These are phyloP conservation scores for Fonsecaea erecta DNA, from an alignment of 2,329 filamentous ascomycete species.

Conservation along the genomic window DNA sequence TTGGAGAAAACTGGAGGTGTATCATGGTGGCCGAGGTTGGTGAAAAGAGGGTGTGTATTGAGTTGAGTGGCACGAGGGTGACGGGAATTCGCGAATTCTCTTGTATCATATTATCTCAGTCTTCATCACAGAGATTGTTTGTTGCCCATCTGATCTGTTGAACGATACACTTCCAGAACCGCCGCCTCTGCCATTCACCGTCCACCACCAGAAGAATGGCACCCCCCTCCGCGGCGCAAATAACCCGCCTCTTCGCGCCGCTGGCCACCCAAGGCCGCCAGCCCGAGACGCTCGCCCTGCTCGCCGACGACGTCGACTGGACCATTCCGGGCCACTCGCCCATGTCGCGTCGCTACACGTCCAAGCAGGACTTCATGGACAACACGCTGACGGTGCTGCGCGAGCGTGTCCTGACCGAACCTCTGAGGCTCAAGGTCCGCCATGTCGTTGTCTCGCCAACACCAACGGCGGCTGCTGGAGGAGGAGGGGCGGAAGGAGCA, in stretches of 20 bases:
- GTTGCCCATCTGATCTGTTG: too few species aligned
- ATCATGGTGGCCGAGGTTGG: too few species aligned
- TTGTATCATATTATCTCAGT: too few species aligned
- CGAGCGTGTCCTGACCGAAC: constrained; percentile 18
- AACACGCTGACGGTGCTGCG: constrained; percentile 22
- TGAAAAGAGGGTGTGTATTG: too few species aligned
- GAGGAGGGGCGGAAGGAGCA: neutral
- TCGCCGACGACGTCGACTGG: constrained; percentile 26
- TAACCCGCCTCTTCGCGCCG: constrained; percentile 17
- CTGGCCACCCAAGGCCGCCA: constrained; percentile 21
- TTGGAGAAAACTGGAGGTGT: too few species aligned
- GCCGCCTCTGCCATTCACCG: too few species aligned
- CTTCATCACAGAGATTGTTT: too few species aligned
- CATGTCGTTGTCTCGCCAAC: constrained; percentile 7
- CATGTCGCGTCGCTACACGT: constrained; percentile 24
- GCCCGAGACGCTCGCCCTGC: constrained; percentile 12
- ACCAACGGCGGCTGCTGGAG: too few species aligned
- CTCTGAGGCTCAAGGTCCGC: constrained; percentile 4
- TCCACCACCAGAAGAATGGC: neutral
- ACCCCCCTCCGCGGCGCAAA: neutral
- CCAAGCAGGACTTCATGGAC: constrained; percentile 22
- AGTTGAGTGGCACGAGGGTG: too few species aligned
- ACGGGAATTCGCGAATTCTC: too few species aligned
- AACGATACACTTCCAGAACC: too few species aligned
- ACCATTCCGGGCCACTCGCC: constrained; percentile 22